Percentiles rank a stretch among this genome's conserved stretches.
phyloP scores from a whole-genome alignment of 306 rosid species.

The Vigna mungo region DNA sequence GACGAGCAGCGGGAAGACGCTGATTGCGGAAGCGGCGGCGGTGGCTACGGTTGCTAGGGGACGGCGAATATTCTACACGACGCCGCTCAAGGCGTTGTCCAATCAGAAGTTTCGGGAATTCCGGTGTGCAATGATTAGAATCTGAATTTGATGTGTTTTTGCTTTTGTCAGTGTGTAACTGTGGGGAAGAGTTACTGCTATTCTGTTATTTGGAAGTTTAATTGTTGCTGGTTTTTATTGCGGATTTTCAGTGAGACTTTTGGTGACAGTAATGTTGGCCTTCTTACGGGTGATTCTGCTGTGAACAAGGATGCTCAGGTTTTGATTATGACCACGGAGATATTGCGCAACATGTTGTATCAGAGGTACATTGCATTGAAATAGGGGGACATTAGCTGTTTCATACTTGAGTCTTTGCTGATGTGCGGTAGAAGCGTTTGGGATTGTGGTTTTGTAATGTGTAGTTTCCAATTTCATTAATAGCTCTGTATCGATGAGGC shows the following conservation, averaged over 20 bases:
- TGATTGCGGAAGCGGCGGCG: slow-evolving; percentile 95
- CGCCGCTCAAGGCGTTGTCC: slow-evolving; percentile 97
- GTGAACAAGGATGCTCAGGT: slow-evolving; percentile 90
- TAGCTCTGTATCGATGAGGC: slow-evolving; percentile 15
- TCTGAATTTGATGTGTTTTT: slow-evolving; percentile 25
- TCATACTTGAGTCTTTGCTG: not conserved
- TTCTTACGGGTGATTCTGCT: slow-evolving; percentile 93
- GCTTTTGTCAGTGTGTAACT: not conserved
- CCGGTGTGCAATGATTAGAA: slow-evolving; percentile 57
- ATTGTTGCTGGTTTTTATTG: slow-evolving; percentile 13
- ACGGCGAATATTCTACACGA: slow-evolving; percentile 81
- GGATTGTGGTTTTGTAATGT: slow-evolving; percentile 17
- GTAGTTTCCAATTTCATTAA: not conserved
- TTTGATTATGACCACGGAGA: slow-evolving; percentile 96
- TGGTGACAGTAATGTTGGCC: slow-evolving; percentile 86
- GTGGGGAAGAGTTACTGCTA: not conserved
- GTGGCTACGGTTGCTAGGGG: slow-evolving; percentile 84
- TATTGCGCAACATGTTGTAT: slow-evolving; percentile 95
- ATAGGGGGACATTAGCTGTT: not conserved
- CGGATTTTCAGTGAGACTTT: slow-evolving; percentile 77
- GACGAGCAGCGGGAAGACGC: slow-evolving; percentile 95
- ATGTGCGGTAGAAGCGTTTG: not conserved
- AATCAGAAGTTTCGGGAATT: slow-evolving; percentile 98
- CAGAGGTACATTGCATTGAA: slow-evolving; percentile 68
- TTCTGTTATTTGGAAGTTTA: slow-evolving; percentile 24